phyloP scores from a whole-genome alignment of 139 green algal species.

The Closterium sp. region DNA sequence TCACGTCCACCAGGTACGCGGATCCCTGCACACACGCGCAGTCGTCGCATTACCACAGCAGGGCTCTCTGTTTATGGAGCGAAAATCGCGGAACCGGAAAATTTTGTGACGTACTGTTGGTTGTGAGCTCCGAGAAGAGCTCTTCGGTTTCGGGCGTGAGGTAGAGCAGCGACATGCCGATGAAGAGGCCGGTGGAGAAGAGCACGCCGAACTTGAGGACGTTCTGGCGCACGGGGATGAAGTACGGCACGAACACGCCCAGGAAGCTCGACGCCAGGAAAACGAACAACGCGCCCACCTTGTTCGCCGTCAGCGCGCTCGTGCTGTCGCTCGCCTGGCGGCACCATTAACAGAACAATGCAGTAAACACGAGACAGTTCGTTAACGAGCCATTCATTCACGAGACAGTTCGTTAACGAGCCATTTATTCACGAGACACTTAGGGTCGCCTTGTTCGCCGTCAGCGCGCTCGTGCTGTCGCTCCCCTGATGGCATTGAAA shows the following conservation, averaged over 20 bases:
- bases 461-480: not conserved
- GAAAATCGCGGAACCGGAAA: too few relatives aligned
- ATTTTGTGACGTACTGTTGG: not conserved
- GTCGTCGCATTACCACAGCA: too few relatives aligned
- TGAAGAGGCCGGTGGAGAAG: constrained; percentile 26
- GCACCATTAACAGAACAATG: too few relatives aligned
- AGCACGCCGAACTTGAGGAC: constrained; percentile 20
- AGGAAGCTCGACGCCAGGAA: constrained; percentile 1
- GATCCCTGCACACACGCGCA: too few relatives aligned
- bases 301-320: not conserved
- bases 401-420: too few relatives aligned
- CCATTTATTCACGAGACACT: too few relatives aligned
- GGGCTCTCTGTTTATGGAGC: too few relatives aligned
- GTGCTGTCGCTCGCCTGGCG: too few relatives aligned
- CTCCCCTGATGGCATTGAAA: not conserved
- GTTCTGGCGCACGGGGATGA: not conserved
- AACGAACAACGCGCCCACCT: not conserved
- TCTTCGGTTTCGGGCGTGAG: not conserved
- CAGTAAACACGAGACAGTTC: too few relatives aligned
- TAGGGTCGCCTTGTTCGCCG: not conserved
- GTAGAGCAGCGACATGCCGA: constrained; percentile 20
- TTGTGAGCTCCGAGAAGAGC: not conserved
- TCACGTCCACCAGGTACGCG: too few relatives aligned
- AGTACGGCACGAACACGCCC: not conserved
- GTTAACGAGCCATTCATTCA: too few relatives aligned